These are phyloP conservation scores for Aciculosporium take DNA, from an alignment of 2,329 filamentous ascomycete genomes.

Conservation along the genomic window DNA sequence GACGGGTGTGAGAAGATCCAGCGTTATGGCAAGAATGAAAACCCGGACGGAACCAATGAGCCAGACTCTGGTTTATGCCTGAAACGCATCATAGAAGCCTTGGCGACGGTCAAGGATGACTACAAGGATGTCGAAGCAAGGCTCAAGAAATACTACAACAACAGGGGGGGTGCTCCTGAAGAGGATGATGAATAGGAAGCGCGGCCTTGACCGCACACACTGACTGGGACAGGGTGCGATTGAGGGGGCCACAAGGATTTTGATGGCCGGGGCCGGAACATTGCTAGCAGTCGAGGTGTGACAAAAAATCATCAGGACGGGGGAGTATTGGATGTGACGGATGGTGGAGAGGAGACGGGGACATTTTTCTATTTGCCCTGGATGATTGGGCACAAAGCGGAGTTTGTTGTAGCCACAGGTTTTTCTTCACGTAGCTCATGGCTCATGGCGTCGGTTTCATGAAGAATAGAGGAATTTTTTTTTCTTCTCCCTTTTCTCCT, in stretches of 20 bases:
- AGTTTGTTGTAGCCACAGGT: not conserved
- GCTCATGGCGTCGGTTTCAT: not conserved
- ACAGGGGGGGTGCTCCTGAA: conserved; percentile 7
- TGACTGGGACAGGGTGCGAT: not conserved
- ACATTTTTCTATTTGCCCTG: not conserved
- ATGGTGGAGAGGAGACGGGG: not conserved
- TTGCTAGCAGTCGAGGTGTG: not conserved
- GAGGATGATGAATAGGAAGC: conserved; percentile 10
- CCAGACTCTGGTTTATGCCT: conserved; percentile 55
- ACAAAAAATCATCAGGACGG: not conserved
- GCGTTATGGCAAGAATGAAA: conserved; percentile 72
- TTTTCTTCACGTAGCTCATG: conserved; percentile 1
- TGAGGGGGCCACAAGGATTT: not conserved
- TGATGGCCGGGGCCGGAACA: not conserved
- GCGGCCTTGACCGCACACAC: too few relatives aligned
- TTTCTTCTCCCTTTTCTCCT: not conserved
- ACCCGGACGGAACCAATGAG: conserved; percentile 57
- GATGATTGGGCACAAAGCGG: not conserved
- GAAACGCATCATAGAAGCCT: conserved; percentile 52
- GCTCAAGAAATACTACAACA: conserved; percentile 51
- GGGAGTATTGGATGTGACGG: not conserved
- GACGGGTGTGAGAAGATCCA: conserved; percentile 96
- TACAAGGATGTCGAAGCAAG: conserved; percentile 58
- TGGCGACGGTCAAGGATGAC: conserved; percentile 60
- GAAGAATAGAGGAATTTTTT: too few relatives aligned